Evolutionary conservation across 202 grass and related monocot species (phyloP).

Genomic region (Brachypodium distachyon): DNA sequence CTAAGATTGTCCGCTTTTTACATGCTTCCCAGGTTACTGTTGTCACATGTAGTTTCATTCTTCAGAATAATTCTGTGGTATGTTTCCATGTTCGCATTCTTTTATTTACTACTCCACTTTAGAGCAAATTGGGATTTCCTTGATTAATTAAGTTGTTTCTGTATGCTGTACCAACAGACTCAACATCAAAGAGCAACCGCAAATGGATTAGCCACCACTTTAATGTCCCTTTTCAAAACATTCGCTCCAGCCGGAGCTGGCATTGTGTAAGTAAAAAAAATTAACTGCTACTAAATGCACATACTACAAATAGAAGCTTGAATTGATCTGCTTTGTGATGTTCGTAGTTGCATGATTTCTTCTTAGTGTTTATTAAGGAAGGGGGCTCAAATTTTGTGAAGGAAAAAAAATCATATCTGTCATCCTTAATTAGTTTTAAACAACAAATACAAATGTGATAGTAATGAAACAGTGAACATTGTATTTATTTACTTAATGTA

Average conservation of each 20-base stretch:
- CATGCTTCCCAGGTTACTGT: constrained; percentile 23
- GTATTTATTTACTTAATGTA: not conserved
- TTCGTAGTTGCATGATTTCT: too few species aligned
- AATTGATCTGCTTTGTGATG: too few species aligned
- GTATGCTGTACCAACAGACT: not conserved
- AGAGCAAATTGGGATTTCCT: not conserved
- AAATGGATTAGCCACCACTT: constrained; percentile 64
- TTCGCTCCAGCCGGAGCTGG: constrained; percentile 54
- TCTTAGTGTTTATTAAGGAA: too few species aligned
- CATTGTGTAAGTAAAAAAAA: constrained; percentile 45
- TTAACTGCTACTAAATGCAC: not conserved
- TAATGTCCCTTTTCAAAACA: constrained; percentile 61
- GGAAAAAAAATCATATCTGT: not conserved
- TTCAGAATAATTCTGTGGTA: constrained; percentile 86
- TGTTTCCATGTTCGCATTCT: not conserved
- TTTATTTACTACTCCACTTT: too few species aligned
- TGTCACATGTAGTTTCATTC: constrained; percentile 49
- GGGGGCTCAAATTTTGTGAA: not conserved
- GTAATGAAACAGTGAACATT: not conserved
- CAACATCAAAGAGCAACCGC: constrained; percentile 71
- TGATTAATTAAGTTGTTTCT: not conserved
- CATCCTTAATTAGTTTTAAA: not conserved
- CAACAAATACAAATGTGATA: too few species aligned
- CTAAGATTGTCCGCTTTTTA: not conserved
- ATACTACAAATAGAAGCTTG: not conserved